Conservation (phyloP, 106 monocot genomes). For the Ottelia alismoides region DNA sequence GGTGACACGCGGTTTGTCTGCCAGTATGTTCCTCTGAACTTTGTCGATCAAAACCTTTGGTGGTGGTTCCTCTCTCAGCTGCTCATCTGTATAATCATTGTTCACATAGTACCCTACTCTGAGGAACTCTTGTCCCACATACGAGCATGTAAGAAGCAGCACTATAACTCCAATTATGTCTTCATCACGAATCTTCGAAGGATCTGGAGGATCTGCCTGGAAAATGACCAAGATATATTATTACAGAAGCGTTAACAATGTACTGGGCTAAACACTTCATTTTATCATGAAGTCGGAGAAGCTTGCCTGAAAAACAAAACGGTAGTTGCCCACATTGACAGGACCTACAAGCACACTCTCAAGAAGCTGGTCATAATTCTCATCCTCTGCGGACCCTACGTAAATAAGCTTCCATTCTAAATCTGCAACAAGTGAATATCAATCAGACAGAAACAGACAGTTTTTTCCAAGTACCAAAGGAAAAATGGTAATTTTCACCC, state of each 20-base stretch:
- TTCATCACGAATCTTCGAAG: slow-evolving; percentile 86
- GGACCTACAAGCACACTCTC: slow-evolving; percentile 98
- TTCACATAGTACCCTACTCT: slow-evolving; percentile 99
- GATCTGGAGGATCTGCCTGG: slow-evolving; percentile 93
- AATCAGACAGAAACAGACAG: too few species aligned
- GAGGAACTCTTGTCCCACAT: slow-evolving; percentile 80
- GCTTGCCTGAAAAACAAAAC: slow-evolving; percentile 83
- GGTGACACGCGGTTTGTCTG: slow-evolving; percentile 95
- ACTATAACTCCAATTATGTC: slow-evolving; percentile 92
- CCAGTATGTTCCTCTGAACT: slow-evolving; percentile 91
- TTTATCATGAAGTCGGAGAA: too few species aligned
- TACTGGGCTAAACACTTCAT: too few species aligned
- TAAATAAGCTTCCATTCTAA: slow-evolving; percentile 84
- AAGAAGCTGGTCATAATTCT: slow-evolving; percentile 86
- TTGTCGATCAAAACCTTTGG: slow-evolving; percentile 55
- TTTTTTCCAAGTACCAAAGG: too few species aligned
- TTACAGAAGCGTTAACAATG: too few species aligned
- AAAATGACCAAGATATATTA: too few species aligned
- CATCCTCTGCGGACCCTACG: slow-evolving; percentile 97
- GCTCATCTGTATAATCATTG: slow-evolving; percentile 94
- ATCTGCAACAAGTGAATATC: too few species aligned
- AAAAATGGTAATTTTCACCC: too few species aligned
- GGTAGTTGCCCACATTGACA: slow-evolving; percentile 93
- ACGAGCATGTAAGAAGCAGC: slow-evolving; percentile 69
- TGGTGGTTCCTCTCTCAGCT: slow-evolving; percentile 89